Conservation (phyloP, 129 eudicot species). For the Deinandra increscens region DNA sequence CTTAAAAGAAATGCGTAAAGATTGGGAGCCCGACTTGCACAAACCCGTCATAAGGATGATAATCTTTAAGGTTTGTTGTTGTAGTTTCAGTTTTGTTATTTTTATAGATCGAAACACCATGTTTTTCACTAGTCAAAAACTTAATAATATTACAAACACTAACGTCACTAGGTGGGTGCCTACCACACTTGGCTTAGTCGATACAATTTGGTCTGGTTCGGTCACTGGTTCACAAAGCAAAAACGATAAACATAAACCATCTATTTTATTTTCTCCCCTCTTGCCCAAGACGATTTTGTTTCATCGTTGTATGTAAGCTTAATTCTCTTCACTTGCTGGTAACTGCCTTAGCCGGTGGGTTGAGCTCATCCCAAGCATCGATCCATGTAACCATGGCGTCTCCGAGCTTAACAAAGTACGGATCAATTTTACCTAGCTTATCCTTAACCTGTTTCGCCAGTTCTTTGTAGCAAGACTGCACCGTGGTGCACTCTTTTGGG, state of each 20-base stretch:
- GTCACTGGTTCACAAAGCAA: slow-evolving; percentile 8
- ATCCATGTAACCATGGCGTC: slow-evolving; percentile 75
- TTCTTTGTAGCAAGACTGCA: slow-evolving; percentile 59
- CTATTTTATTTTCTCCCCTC: slow-evolving; percentile 20
- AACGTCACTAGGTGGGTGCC: slow-evolving; percentile 7
- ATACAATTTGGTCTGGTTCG: slow-evolving; percentile 11
- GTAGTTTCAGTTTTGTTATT: slow-evolving; percentile 23
- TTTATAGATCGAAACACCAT: neutral
- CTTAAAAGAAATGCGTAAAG: slow-evolving; percentile 27
- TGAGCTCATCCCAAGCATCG: slow-evolving; percentile 66
- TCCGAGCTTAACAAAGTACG: slow-evolving; percentile 51
- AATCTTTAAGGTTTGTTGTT: slow-evolving; percentile 25
- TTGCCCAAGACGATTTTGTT: slow-evolving; percentile 21
- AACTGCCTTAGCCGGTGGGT: slow-evolving; percentile 42
- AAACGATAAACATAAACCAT: slow-evolving; percentile 16
- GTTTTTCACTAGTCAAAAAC: slow-evolving; percentile 12
- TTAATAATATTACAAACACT: slow-evolving; percentile 34
- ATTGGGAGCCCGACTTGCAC: slow-evolving; percentile 19
- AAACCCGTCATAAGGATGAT: slow-evolving; percentile 21
- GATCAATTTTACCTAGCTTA: slow-evolving; percentile 54
- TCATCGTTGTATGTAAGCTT: neutral
- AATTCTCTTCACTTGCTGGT: slow-evolving; percentile 35
- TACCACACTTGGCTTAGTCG: slow-evolving; percentile 1
- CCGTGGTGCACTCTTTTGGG: slow-evolving; percentile 57
- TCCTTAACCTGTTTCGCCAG: slow-evolving; percentile 58